Conservation (phyloP, 495 filamentous ascomycete species). For the Rusavskia elegans region DNA sequence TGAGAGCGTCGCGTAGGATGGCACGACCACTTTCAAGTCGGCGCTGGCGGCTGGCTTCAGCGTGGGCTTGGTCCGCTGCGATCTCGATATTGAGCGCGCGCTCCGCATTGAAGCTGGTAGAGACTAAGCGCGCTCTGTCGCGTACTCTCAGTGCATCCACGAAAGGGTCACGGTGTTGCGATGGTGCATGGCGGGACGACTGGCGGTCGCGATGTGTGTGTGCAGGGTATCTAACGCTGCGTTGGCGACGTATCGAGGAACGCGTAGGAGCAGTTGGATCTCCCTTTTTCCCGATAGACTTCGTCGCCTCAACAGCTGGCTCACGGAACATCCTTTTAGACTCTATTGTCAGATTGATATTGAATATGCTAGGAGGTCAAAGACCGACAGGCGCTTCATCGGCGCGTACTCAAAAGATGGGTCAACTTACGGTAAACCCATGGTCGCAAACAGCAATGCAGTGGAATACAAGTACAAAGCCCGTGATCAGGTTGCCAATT, state of each 20-base stretch:
- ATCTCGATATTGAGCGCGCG: conserved; percentile 30
- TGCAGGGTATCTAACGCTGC: conserved; percentile 22
- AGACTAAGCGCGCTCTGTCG: neutral
- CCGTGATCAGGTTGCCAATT: neutral
- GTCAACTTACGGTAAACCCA: conserved; percentile 65
- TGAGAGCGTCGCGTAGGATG: conserved; percentile 17
- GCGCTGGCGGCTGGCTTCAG: conserved; percentile 21
- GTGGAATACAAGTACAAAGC: neutral
- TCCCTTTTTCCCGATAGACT: conserved; percentile 37
- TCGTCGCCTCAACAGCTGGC: conserved; percentile 35
- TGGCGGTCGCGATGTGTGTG: conserved; percentile 6
- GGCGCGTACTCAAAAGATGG: neutral
- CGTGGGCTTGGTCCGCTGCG: conserved; percentile 14
- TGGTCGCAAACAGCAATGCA: conserved; percentile 19
- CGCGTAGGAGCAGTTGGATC: conserved; percentile 45
- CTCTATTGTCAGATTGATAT: conserved; percentile 5
- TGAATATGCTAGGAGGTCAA: neutral
- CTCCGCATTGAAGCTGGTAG: conserved; percentile 13
- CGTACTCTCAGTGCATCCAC: neutral
- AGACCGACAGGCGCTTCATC: too few relatives aligned
- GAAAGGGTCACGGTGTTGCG: neutral
- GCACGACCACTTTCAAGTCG: conserved; percentile 14
- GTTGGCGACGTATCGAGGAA: conserved; percentile 54
- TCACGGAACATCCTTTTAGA: conserved; percentile 39
- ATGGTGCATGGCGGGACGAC: conserved; percentile 4